Evolutionary conservation across 2,329 filamentous ascomycete genomes (phyloP).

Genomic region (Aspergillus candidus): DNA sequence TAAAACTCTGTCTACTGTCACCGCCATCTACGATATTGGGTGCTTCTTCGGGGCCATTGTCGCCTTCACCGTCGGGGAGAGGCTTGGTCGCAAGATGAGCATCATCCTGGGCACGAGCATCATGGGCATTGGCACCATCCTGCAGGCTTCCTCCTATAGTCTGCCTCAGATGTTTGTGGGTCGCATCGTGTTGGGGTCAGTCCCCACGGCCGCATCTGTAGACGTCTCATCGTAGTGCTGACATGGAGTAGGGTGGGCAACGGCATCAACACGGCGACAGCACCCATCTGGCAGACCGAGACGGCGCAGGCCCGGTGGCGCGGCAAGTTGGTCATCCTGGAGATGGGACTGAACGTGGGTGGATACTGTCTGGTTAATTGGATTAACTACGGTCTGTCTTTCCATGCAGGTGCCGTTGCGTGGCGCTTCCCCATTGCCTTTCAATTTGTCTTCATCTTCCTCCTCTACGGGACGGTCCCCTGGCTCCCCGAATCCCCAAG

Average conservation of each 20-base stretch:
- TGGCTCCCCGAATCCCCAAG: conserved; percentile 22
- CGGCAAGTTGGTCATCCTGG: conserved; percentile 43
- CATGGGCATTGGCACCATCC: conserved; percentile 45
- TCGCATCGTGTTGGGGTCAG: conserved; percentile 29
- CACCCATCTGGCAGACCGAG: conserved; percentile 48
- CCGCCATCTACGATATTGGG: conserved; percentile 55
- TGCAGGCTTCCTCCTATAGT: conserved; percentile 44
- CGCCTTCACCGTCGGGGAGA: conserved; percentile 43
- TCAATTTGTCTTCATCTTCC: conserved; percentile 46
- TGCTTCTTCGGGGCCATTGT: conserved; percentile 52
- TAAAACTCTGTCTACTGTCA: conserved; percentile 42
- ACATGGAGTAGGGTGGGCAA: conserved; percentile 37
- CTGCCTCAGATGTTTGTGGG: conserved; percentile 48
- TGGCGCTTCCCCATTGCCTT: conserved; percentile 46
- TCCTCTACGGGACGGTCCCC: conserved; percentile 41
- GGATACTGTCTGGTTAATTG: conserved; percentile 49
- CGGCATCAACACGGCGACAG: conserved; percentile 47
- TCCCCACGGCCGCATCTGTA: neutral
- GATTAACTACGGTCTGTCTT: conserved; percentile 49
- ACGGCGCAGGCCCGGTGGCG: conserved; percentile 42
- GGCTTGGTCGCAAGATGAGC: conserved; percentile 43
- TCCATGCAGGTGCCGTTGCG: conserved; percentile 35
- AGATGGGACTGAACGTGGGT: conserved; percentile 47
- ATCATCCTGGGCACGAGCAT: conserved; percentile 44
- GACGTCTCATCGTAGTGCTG: neutral